phyloP scores from a whole-genome alignment of 345 rosid species.

The Erucastrum elatum region DNA sequence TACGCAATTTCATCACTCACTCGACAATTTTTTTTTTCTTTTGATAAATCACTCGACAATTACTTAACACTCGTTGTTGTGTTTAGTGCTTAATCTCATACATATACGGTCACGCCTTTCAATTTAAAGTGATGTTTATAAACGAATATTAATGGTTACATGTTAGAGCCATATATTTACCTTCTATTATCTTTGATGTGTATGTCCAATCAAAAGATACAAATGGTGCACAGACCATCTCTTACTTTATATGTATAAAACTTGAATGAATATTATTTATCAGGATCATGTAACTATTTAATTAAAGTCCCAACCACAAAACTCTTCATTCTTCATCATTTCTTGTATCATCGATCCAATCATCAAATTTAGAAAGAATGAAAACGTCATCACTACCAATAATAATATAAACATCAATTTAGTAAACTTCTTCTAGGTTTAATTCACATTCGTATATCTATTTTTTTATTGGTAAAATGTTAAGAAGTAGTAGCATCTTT shows the following conservation, averaged over 20 bases:
- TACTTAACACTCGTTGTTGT: background rate
- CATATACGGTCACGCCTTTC: slow-evolving; percentile 12
- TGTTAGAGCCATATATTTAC: background rate
- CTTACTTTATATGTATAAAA: background rate
- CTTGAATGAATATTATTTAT: background rate
- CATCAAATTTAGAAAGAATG: background rate
- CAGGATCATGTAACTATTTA: slow-evolving; percentile 21
- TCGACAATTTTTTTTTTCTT: too few species aligned
- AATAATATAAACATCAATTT: background rate
- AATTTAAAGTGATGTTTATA: background rate
- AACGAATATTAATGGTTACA: background rate
- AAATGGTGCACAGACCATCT: slow-evolving; percentile 2
- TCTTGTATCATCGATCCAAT: background rate
- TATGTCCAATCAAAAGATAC: slow-evolving; percentile 1
- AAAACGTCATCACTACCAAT: slow-evolving; percentile 5
- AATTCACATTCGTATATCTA: background rate
- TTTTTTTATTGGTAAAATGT: too few species aligned
- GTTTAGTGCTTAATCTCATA: slow-evolving; percentile 6
- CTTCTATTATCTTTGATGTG: background rate
- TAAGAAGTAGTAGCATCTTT: too few species aligned
- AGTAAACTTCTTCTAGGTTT: background rate
- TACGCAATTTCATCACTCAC: too few species aligned
- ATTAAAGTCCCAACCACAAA: slow-evolving; percentile 6
- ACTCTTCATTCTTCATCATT: background rate
- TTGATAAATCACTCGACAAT: too few species aligned